Percentiles rank a stretch among this genome's conserved stretches.
Conservation (phyloP, 2,329 filamentous ascomycete genomes). For the Emmonsia crescens region DNA sequence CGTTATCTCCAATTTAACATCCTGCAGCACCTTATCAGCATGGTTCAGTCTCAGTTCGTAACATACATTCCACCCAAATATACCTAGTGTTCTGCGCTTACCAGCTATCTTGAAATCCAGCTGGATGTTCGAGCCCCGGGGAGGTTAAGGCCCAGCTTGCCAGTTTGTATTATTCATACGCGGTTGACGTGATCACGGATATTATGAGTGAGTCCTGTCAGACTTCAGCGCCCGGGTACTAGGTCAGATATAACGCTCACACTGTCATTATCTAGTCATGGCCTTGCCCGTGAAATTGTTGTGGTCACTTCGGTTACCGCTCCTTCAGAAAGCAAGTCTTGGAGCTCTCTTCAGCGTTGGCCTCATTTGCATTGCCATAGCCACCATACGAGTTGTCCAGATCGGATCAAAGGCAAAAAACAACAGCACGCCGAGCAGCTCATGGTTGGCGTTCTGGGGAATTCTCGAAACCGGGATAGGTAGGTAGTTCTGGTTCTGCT, state of each 20-base stretch:
- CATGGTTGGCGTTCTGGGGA: slow-evolving; percentile 30
- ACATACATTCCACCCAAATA: not conserved
- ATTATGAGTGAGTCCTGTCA: slow-evolving; percentile 21
- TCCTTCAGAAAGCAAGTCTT: slow-evolving; percentile 24
- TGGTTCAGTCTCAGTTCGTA: slow-evolving; percentile 23
- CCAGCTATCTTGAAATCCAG: slow-evolving; percentile 6
- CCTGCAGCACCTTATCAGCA: slow-evolving; percentile 25
- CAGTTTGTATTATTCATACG: slow-evolving; percentile 28
- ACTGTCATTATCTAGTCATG: slow-evolving; percentile 22
- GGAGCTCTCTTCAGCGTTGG: slow-evolving; percentile 19
- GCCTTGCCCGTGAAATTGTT: slow-evolving; percentile 26
- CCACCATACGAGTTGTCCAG: slow-evolving; percentile 22
- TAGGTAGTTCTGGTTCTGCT: slow-evolving; percentile 9
- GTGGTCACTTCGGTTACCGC: slow-evolving; percentile 27
- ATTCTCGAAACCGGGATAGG: slow-evolving; percentile 27
- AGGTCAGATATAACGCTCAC: not conserved
- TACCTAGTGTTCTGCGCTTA: slow-evolving; percentile 1
- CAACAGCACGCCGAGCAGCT: slow-evolving; percentile 20
- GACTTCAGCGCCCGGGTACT: not conserved
- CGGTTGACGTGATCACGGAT: slow-evolving; percentile 27
- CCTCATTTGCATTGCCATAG: slow-evolving; percentile 18
- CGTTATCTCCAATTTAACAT: slow-evolving; percentile 26
- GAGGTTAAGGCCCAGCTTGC: slow-evolving; percentile 23
- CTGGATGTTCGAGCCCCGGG: slow-evolving; percentile 18
- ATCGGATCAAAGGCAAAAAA: slow-evolving; percentile 20